These are phyloP conservation scores for Monosporascus sp. DNA, from an alignment of 2,329 filamentous ascomycete genomes.

Conservation along the genomic window DNA sequence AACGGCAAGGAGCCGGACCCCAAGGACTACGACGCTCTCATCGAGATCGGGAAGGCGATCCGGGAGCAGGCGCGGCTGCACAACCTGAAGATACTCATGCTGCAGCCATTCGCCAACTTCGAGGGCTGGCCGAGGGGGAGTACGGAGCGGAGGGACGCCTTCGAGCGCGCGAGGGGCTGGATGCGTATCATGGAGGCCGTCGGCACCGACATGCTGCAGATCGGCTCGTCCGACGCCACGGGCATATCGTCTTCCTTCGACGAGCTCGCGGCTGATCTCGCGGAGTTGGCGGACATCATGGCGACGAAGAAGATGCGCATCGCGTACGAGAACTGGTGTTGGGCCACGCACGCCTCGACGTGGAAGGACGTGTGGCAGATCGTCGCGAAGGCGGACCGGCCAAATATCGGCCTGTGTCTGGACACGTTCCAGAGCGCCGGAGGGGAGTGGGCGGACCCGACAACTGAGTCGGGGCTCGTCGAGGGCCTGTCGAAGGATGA, in stretches of 20 bases:
- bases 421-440: conserved; percentile 75
- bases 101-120: conserved; percentile 74
- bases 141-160: conserved; percentile 56
- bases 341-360: conserved; percentile 63
- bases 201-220: conserved; percentile 67
- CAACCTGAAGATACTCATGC: conserved; percentile 59
- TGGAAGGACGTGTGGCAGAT: conserved; percentile 71
- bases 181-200: conserved; percentile 65
- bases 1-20: conserved; percentile 46
- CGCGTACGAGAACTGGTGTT: conserved; percentile 81
- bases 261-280: conserved; percentile 56
- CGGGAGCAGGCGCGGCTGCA: conserved; percentile 49
- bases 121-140: conserved; percentile 65
- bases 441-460: conserved; percentile 69
- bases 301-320: conserved; percentile 53
- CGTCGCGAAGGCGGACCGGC: conserved; percentile 54
- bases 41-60: conserved; percentile 49
- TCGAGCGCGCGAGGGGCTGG: conserved; percentile 61
- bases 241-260: conserved; percentile 46
- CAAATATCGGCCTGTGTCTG: conserved; percentile 69
- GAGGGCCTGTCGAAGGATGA: conserved; percentile 39
- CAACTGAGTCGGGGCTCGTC: conserved; percentile 54
- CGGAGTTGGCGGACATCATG: conserved; percentile 59
- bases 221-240: conserved; percentile 58
- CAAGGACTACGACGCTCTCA: conserved; percentile 56